Evolutionary conservation across 768 basidiomycete genomes (phyloP), one percentile per base, ranked within the genome.

Genomic region (Punctularia strigosozonata): DNA sequence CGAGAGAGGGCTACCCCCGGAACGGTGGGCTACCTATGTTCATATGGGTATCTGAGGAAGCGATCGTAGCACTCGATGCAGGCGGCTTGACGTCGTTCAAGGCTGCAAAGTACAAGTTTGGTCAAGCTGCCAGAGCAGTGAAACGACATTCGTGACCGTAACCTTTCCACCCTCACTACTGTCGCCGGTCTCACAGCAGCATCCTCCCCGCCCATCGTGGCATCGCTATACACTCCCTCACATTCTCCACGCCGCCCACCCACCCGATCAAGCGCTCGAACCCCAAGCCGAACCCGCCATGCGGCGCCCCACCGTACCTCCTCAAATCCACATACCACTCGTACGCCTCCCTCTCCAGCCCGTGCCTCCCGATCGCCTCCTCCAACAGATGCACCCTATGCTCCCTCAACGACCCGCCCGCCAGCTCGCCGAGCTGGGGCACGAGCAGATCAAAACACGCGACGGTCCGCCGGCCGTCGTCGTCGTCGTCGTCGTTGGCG

Each of bases 381-480:
- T 63, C 54, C 20, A 92, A 61, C 8, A 66, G 50, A 8, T 68
- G 68, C 25, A 60, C 41, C 26, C 86, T 67, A 49, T 91, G 87
- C 54, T 91, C 84, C 43, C 95, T 71, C 26, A 98, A 65, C 28
- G 88, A 92, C 3, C 95, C 95, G 1, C 95, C 95, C 0, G 74
- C 82, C 17, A 99, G 69, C 60, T 99, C 95, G 4, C 94, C 94
- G 1, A 90, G 62, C 18, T 71, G 61, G 0, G 94, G 95, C 4
- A 98, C 76, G 38, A 99, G 71, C 14, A 99, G 68, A 54, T 99
- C 95, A 50, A 99, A 95, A 60, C 94, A 98, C n/a, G 81, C 88
- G 3, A 88, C 89, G 0, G 87, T 82, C 44, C 51, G 46, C 31
- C 57, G 58, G 28, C 67, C 60, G 6, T 58, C 57, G 25, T 32